These are phyloP conservation scores for Prunus armeniaca DNA, from an alignment of 306 rosid species.

Conservation along the genomic window DNA sequence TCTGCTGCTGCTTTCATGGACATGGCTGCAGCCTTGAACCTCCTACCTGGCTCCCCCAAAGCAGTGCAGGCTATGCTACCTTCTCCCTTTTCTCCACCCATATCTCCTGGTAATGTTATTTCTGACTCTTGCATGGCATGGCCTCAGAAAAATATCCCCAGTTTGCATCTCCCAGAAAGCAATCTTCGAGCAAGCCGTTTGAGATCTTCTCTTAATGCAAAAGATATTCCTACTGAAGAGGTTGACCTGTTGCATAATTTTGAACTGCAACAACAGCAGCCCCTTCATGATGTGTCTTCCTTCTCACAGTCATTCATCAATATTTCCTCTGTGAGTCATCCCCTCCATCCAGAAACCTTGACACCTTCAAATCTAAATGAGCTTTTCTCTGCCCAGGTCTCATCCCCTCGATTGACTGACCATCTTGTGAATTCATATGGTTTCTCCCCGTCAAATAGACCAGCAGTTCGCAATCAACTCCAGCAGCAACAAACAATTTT, in stretches of 20 bases:
- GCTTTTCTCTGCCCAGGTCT: not conserved
- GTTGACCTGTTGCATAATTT: not conserved
- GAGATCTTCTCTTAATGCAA: conserved; percentile 3
- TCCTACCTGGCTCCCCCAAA: not conserved
- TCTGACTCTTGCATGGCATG: not conserved
- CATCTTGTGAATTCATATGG: not conserved
- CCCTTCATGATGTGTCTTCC: not conserved
- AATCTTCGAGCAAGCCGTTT: conserved; percentile 1
- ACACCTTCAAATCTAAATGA: conserved; percentile 15
- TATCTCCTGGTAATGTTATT: conserved; percentile 6
- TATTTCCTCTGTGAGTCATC: not conserved
- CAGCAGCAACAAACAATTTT: not conserved
- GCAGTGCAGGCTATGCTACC: not conserved
- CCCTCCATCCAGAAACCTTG: not conserved
- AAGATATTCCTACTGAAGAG: not conserved
- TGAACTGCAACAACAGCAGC: not conserved
- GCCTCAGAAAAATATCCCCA: conserved; percentile 4
- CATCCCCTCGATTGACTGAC: conserved; percentile 4
- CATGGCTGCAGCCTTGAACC: not conserved
- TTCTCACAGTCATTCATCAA: not conserved
- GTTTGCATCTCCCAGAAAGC: conserved; percentile 3
- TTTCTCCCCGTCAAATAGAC: not conserved
- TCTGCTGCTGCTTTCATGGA: not conserved
- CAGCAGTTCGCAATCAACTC: not conserved
- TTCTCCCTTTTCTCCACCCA: not conserved